These are phyloP conservation scores for Chytridium lagenaria DNA, from an alignment of 371 early-diverging fungal genomes.

Conservation along the genomic window DNA sequence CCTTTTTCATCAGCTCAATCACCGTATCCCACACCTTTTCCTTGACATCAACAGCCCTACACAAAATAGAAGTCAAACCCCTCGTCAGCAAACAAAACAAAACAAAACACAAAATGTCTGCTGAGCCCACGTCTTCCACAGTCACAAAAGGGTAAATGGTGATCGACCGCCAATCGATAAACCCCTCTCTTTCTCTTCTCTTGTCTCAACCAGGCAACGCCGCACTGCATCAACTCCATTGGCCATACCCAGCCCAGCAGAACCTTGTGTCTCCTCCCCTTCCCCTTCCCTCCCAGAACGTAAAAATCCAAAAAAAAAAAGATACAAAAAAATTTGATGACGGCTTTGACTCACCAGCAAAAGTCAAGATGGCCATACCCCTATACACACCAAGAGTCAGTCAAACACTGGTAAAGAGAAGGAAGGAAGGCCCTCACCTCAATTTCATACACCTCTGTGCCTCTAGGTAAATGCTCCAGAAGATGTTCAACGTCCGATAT, in stretches of 20 bases:
- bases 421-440: neutral
- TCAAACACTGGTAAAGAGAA: slow-evolving; percentile 18
- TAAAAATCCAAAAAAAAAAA: neutral
- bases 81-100: neutral
- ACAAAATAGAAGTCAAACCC: neutral
- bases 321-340: neutral
- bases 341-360: slow-evolving; percentile 9
- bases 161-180: no score
- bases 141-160: no score
- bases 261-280: neutral
- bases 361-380: slow-evolving; percentile 43
- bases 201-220: no score
- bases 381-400: slow-evolving; percentile 22
- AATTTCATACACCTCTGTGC: slow-evolving; percentile 22
- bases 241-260: no score
- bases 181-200: neutral
- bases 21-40: slow-evolving; percentile 30
- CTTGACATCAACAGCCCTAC: slow-evolving; percentile 31
- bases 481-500: slow-evolving; percentile 37
- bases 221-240: no score
- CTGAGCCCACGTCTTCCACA: neutral
- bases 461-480: slow-evolving; percentile 21
- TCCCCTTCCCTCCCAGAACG: neutral
- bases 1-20: neutral
- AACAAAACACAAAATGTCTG: neutral